Conservation (phyloP, 2,329 filamentous ascomycete species). For the Fusarium temperatum region DNA sequence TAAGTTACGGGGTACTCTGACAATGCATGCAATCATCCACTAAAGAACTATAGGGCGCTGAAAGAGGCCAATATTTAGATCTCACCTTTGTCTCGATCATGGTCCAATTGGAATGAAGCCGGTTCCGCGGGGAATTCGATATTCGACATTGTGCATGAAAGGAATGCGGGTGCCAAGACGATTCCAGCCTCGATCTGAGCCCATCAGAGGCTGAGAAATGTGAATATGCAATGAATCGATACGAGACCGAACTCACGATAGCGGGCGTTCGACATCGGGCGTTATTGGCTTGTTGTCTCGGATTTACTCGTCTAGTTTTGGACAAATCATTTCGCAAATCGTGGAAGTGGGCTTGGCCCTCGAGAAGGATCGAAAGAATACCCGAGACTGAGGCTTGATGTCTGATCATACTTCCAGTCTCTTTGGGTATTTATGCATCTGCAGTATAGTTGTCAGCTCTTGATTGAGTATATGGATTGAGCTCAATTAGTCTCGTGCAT, state of each 20-base stretch:
- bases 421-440: constrained; percentile 3
- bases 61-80: constrained; percentile 12
- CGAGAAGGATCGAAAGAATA: constrained; percentile 4
- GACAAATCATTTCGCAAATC: constrained; percentile 1
- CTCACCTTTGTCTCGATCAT: constrained; percentile 14
- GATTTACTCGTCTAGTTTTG: not conserved
- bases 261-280: constrained; percentile 4
- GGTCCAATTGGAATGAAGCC: constrained; percentile 37
- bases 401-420: not conserved
- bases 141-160: constrained; percentile 31
- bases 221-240: not conserved
- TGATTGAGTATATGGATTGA: not conserved
- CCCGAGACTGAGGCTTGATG: not conserved
- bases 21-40: constrained; percentile 6
- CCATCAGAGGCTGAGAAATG: constrained; percentile 7
- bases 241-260: not conserved
- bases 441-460: not conserved
- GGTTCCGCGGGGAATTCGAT: constrained; percentile 29
- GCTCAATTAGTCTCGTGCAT: not conserved
- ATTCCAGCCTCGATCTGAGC: constrained; percentile 19
- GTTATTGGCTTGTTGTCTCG: constrained; percentile 5
- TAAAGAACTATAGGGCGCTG: not conserved
- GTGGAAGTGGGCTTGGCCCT: constrained; percentile 12
- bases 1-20: not conserved
- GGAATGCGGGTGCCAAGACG: constrained; percentile 22